Percentiles rank a stretch among this genome's conserved stretches.
Evolutionary conservation across 192 early-diverging fungal species (phyloP).

Genomic region (Linnemannia hyalina): DNA sequence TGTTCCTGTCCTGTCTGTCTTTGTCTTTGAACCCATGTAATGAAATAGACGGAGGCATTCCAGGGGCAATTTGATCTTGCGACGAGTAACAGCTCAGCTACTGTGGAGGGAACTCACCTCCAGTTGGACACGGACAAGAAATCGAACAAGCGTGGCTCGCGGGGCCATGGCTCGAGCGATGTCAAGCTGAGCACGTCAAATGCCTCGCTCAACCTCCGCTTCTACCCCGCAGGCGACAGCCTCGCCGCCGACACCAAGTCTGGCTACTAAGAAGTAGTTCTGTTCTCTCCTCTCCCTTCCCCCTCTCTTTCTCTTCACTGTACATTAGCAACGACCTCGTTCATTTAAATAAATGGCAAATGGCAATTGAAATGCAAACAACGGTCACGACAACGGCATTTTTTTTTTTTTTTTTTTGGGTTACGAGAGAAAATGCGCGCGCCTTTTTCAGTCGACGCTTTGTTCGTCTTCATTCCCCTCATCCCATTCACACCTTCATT

Average conservation of each 20-base stretch:
- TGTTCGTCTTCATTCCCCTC: background rate
- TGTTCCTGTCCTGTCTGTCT: background rate
- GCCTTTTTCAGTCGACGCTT: background rate
- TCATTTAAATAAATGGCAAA: background rate
- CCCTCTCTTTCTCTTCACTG: background rate
- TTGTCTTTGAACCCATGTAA: background rate
- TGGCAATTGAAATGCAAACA: background rate
- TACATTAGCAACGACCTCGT: background rate
- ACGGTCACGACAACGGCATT: background rate
- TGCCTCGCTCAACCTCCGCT: constrained; percentile 13
- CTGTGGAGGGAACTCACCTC: constrained; percentile 31
- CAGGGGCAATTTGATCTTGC: constrained; percentile 31
- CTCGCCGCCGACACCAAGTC: constrained; percentile 6
- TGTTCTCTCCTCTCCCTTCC: background rate
- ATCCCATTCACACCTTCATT: background rate
- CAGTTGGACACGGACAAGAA: constrained; percentile 39
- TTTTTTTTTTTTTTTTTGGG: constrained; percentile 5
- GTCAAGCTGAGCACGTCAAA: constrained; percentile 30
- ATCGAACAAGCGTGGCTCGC: constrained; percentile 23
- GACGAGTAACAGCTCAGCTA: constrained; percentile 25
- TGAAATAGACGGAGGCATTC: constrained; percentile 36
- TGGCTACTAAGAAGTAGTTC: background rate
- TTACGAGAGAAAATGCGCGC: too few species aligned
- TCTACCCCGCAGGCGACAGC: constrained; percentile 42
- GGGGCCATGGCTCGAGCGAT: constrained; percentile 13